phyloP scores from a whole-genome alignment of 495 filamentous ascomycete genomes.

The Xylaria curta region DNA sequence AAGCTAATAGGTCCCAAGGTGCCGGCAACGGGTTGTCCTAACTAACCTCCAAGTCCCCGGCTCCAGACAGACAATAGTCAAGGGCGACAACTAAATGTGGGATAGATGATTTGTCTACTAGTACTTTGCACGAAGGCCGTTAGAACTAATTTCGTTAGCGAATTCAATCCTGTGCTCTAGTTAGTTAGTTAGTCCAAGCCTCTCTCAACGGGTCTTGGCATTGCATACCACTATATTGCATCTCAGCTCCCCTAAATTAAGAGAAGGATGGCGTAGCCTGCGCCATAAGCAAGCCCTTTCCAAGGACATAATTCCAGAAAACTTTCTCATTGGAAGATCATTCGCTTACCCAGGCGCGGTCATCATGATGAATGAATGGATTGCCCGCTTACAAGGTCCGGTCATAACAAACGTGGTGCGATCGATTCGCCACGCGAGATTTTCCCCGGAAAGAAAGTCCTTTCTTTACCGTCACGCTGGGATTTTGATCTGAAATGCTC shows the following conservation, averaged over 20 bases:
- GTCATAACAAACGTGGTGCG: background rate
- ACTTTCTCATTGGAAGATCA: background rate
- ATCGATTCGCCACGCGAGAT: background rate
- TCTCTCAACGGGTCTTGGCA: background rate
- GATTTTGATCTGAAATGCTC: background rate
- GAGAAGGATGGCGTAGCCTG: background rate
- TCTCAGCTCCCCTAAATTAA: background rate
- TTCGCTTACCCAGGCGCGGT: background rate
- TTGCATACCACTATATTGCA: background rate
- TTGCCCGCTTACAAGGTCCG: background rate
- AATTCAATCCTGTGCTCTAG: background rate
- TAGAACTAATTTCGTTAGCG: background rate
- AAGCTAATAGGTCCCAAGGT: background rate
- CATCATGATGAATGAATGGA: background rate
- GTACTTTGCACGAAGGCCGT: background rate
- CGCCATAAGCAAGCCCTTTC: background rate
- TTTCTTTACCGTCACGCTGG: constrained; percentile 2
- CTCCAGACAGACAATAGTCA: background rate
- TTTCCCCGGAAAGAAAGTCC: background rate
- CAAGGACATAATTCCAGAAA: background rate
- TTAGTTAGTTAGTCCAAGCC: background rate
- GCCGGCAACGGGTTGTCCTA: background rate
- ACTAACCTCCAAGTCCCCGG: background rate
- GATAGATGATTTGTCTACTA: background rate
- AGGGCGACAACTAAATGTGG: background rate